Evolutionary conservation across 441 rosid species (phyloP), one percentile per base, ranked within the genome.

Genomic region (Adansonia grandidieri): DNA sequence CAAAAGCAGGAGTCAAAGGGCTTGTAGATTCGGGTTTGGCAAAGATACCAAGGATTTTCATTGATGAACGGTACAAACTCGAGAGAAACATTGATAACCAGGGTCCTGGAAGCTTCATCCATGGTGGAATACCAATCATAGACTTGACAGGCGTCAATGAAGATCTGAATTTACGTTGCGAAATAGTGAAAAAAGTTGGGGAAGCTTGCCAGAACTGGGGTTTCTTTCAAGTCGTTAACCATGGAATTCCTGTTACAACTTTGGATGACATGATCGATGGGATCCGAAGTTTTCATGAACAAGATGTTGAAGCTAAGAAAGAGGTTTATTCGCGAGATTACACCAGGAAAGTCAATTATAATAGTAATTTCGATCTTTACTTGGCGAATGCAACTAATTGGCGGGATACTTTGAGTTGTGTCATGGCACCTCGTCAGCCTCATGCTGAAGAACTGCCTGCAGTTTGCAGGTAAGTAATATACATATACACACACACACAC

Each of bases 381-480:
- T 11, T 10, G 2, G 24, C 87, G 4, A 61, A 77, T 17, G 80
- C 79, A 1, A 51, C 84, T 22, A 81, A 74, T 9, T 90, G 94
- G 93, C 85, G 88, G 72, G 92, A 91, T 63, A 47, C 87, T 9
- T 74, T 87, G 40, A 2, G 6, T 53, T 80, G 88, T 74, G 69
- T 14, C 50, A 78, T 86, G 82, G 84, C 87, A 66, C 91, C 91
- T 6, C 13, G 73, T 69, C 91, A 87, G 24, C 91, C 87, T 0
- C 47, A 57, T 0, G 87, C 88, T 5, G 77, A 88, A 6, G 90
- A 90, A 5, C 67, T 88, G 71, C 94, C 96, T 14, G 20, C n/a
- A 1, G 62, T 71, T 19, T 89, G 88, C 86, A 81, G 90, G 88
- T 86, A 50, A 37, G 47, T 64, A 37, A 7, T 17, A 51, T 1